Base-by-base conservation (phyloP, 2,329 filamentous ascomycete species). In the Fonsecaea nubica region DNA sequence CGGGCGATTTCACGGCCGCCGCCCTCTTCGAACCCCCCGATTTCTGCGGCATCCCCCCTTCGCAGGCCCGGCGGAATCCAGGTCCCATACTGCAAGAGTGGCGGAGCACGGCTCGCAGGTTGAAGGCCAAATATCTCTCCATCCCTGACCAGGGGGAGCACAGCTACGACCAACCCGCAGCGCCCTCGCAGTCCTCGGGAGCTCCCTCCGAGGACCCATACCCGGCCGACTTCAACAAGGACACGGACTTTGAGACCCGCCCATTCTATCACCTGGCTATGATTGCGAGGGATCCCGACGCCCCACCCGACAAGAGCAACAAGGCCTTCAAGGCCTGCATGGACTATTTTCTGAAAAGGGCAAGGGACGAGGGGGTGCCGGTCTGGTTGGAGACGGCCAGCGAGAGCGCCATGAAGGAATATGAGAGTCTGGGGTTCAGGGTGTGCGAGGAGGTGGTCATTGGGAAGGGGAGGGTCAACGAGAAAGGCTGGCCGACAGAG, bases 161-260 rank as follows among this genome's bases (percentile, higher is more conserved):
- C 50, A 71, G 69, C 54, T 73, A 67, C 61, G 70, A 72, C 65
- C 69, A 70, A 36, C 71, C 71, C 21, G 71, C 71, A 3, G 68
- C 71, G 45, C 71, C 71, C 12, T 66, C 60, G n/a, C 71, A 73
- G 61, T 71, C 70, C 9, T 69, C 66, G 13, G 69, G 70, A 6
- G 71, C 65, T 2, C 71, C 71, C 2, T 69, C 69, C n/a, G 70
- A 69, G 38, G 71, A 73, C 52, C 71, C 71, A 1, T 73, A 69
- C 62, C 71, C 71, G 25, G 64, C 66, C 6, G 68, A 73, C 30
- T 73, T 72, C 67, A 73, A 73, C 65, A 73, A 73, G 55, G 71
- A 73, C 57, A 63, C 63, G n/a, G 67, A 70, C 40, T 68, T 66
- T 10, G 71, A 73, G 59, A 70, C 69, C 3, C 63, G 71, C 12